Evolutionary conservation across 306 rosid genomes (phyloP), one percentile per base, ranked within the genome.

Genomic region (Inga laurina): DNA sequence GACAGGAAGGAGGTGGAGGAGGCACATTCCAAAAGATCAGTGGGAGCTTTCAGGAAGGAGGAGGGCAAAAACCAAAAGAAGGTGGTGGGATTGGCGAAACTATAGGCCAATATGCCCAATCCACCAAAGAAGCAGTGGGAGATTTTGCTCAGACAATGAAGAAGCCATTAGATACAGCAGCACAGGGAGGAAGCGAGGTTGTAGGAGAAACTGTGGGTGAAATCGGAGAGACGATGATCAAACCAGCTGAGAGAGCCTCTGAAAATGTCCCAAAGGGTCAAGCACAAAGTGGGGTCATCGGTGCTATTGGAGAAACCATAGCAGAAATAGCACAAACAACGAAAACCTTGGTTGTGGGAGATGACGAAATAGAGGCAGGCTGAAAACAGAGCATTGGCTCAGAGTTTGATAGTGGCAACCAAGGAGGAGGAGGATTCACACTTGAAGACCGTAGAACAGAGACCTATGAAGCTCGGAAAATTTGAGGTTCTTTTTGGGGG

Each of bases 261-360:
- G 61, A 59, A 24, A 35, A 64, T 14, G 49, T 70, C 44, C 71
- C 16, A 51, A 48, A 45, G 4, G 83, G 19, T 1, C 37, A 64
- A 1, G 13, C 52, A 34, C 84, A 21, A 19, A 84, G 80, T 10
- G 90, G 91, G 7, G 81, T 89, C 19, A 37, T 90, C 24, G 87
- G 81, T 27, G 91, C 93, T 54, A 77, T 92, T 48, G 95, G 92
- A 2, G 98, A 92, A 69, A 90, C 98, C 4, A 76, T 90, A 43
- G 52, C 76, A 8, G 98, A 92, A 84, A 90, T 91, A 7, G 97
- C 93, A 0, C 70, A 91, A 82, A 84, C 92, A 51, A 87, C 93
- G 0, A 90, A 86, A 77, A 84, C 83, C 12, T 37, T 89, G 5
- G 92, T 86, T 67, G 80, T 84, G 45, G 97, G 95, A 74, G 89